These are phyloP conservation scores for Tetraselmis striata DNA, from an alignment of 139 green algal species.

Conservation along the genomic window DNA sequence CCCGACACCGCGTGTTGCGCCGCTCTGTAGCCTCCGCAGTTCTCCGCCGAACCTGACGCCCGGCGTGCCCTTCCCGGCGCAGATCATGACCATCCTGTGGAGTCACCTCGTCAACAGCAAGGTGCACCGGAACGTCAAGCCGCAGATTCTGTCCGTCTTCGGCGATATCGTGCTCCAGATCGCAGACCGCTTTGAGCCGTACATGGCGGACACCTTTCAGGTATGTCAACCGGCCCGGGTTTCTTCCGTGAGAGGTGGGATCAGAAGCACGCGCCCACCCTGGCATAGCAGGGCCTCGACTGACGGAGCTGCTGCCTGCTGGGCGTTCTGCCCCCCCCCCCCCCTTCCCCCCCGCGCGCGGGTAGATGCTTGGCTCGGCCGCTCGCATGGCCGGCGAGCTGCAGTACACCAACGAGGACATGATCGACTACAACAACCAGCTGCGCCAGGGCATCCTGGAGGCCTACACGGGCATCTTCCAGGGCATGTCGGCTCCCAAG, in stretches of 20 bases:
- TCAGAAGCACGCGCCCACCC: no score
- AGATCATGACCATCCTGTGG: background rate
- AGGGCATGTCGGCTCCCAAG: slow-evolving; percentile 42
- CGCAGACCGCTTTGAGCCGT: slow-evolving; percentile 79
- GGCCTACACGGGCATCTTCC: slow-evolving; percentile 83
- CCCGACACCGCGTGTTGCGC: background rate
- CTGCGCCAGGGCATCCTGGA: slow-evolving; percentile 88
- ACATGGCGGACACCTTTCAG: slow-evolving; percentile 48
- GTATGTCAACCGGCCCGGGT: background rate
- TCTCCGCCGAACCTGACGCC: slow-evolving; percentile 5
- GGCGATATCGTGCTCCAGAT: slow-evolving; percentile 90
- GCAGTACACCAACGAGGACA: slow-evolving; percentile 64
- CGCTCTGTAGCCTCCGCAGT: slow-evolving; percentile 1
- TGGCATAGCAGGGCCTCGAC: background rate
- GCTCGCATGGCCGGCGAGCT: background rate
- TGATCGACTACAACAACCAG: slow-evolving; percentile 87
- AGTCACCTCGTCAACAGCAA: slow-evolving; percentile 45
- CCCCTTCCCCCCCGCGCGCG: no score
- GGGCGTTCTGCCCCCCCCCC: background rate
- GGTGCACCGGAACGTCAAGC: slow-evolving; percentile 92
- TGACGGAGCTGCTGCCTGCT: background rate
- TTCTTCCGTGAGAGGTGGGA: background rate
- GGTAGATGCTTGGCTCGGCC: background rate
- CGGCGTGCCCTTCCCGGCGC: background rate
- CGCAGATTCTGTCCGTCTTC: slow-evolving; percentile 83